These are phyloP conservation scores for Lunularia cruciata DNA, from an alignment of 225 moss, liverwort and hornwort genomes.

Conservation along the genomic window DNA sequence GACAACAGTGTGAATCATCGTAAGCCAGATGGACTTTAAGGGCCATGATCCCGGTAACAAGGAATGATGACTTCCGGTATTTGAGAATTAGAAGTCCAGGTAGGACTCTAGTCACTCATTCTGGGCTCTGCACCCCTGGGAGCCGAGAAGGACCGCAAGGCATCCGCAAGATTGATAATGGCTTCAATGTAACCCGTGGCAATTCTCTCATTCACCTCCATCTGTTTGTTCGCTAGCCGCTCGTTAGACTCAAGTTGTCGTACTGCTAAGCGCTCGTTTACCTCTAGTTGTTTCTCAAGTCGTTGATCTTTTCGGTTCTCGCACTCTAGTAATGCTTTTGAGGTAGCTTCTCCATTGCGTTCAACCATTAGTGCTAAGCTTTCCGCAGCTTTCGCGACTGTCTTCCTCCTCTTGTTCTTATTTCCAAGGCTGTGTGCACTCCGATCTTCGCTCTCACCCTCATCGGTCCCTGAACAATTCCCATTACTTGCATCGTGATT, in stretches of 20 bases:
- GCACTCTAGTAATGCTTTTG: slow-evolving; percentile 41
- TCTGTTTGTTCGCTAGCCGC: slow-evolving; percentile 32
- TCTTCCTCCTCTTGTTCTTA: slow-evolving; percentile 36
- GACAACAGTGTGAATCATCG: slow-evolving; percentile 12
- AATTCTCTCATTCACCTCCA: slow-evolving; percentile 40
- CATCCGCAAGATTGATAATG: slow-evolving; percentile 42
- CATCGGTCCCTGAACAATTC: slow-evolving; percentile 42
- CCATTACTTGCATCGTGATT: slow-evolving; percentile 41
- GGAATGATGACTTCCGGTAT: slow-evolving; percentile 1
- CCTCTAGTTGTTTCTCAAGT: slow-evolving; percentile 43
- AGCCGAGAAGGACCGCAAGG: slow-evolving; percentile 34
- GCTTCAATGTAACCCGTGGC: slow-evolving; percentile 39
- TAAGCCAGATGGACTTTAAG: slow-evolving; percentile 12
- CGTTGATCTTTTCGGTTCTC: slow-evolving; percentile 44
- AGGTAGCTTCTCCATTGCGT: slow-evolving; percentile 35
- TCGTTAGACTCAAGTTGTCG: slow-evolving; percentile 38
- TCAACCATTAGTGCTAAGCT: slow-evolving; percentile 36
- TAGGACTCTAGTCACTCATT: slow-evolving; percentile 26
- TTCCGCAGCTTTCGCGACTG: slow-evolving; percentile 27
- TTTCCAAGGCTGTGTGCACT: slow-evolving; percentile 32
- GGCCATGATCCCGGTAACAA: neutral
- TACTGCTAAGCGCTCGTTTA: slow-evolving; percentile 37
- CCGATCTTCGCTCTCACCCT: slow-evolving; percentile 40
- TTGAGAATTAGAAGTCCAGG: neutral
- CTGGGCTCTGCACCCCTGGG: slow-evolving; percentile 26